Conservation (phyloP, 345 rosid genomes). For the Angophora floribunda region DNA sequence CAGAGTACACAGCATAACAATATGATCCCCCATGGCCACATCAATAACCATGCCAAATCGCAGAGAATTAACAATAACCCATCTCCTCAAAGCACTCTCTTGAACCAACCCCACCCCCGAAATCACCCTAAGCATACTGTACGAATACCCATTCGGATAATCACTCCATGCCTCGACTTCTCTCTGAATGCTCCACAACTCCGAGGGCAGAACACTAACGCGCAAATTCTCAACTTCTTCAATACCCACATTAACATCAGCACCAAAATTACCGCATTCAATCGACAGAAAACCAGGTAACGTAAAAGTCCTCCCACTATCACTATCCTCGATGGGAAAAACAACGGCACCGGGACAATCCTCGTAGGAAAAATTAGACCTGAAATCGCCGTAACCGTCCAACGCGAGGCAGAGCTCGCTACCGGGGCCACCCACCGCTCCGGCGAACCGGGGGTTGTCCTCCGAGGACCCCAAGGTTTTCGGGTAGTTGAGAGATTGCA, state of each 20-base stretch:
- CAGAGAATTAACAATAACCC: conserved; percentile 59
- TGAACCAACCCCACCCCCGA: conserved; percentile 11
- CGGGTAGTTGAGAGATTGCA: conserved; percentile 33
- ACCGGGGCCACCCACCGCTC: not conserved
- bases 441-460: not conserved
- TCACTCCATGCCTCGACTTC: conserved; percentile 72
- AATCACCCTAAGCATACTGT: conserved; percentile 30
- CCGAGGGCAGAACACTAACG: conserved; percentile 50
- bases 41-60: conserved; percentile 59
- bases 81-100: conserved; percentile 26
- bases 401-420: conserved; percentile 41
- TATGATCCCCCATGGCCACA: conserved; percentile 56
- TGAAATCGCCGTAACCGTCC: conserved; percentile 31
- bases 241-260: conserved; percentile 5
- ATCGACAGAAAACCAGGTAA: conserved; percentile 47
- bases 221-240: not conserved
- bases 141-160: conserved; percentile 42
- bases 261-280: conserved; percentile 43
- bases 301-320: conserved; percentile 13
- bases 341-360: conserved; percentile 66
- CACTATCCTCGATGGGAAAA: conserved; percentile 19
- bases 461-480: conserved; percentile 20
- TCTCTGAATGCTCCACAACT: conserved; percentile 30
- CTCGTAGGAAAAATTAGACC: conserved; percentile 39
- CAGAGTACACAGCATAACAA: conserved; percentile 41